Evolutionary conservation across 208 protist genomes (phyloP).

Genomic region (Spongospora subterranea): DNA sequence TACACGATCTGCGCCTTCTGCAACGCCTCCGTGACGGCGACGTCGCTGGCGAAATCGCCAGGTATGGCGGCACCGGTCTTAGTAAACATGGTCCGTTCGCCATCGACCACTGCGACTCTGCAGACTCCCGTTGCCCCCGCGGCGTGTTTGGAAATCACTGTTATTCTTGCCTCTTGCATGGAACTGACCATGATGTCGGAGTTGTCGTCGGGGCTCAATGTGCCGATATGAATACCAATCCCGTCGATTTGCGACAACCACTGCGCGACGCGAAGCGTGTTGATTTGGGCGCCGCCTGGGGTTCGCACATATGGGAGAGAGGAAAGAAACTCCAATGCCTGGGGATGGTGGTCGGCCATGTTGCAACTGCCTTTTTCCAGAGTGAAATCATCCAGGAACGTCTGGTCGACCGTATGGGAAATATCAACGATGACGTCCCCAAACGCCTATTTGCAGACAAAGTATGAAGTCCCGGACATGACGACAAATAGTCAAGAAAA

Average conservation of each 20-base stretch:
- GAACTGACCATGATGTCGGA: slow-evolving; percentile 59
- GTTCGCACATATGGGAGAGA: slow-evolving; percentile 63
- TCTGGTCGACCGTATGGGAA: slow-evolving; percentile 59
- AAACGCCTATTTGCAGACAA: not conserved
- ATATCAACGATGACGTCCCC: slow-evolving; percentile 70
- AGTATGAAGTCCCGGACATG: no score
- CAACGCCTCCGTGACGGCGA: slow-evolving; percentile 17
- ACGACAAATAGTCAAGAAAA: no score
- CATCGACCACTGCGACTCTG: slow-evolving; percentile 60
- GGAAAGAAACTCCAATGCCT: slow-evolving; percentile 65
- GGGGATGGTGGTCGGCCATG: slow-evolving; percentile 67
- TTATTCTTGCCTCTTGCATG: slow-evolving; percentile 30
- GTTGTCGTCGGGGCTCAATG: slow-evolving; percentile 67
- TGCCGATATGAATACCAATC: slow-evolving; percentile 64
- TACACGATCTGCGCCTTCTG: not conserved
- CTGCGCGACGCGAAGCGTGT: slow-evolving; percentile 66
- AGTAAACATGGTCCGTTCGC: slow-evolving; percentile 65
- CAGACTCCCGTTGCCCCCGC: slow-evolving; percentile 61
- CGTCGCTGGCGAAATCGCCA: no score
- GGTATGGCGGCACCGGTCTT: slow-evolving; percentile 67
- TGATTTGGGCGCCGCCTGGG: slow-evolving; percentile 67
- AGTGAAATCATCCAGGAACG: slow-evolving; percentile 66
- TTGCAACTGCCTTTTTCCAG: slow-evolving; percentile 54
- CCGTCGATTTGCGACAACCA: slow-evolving; percentile 58
- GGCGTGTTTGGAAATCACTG: slow-evolving; percentile 48